Percentiles rank a stretch among this genome's conserved stretches.
Evolutionary conservation across 2,329 filamentous ascomycete genomes (phyloP).

Genomic region (Alternaria triticimaculans): DNA sequence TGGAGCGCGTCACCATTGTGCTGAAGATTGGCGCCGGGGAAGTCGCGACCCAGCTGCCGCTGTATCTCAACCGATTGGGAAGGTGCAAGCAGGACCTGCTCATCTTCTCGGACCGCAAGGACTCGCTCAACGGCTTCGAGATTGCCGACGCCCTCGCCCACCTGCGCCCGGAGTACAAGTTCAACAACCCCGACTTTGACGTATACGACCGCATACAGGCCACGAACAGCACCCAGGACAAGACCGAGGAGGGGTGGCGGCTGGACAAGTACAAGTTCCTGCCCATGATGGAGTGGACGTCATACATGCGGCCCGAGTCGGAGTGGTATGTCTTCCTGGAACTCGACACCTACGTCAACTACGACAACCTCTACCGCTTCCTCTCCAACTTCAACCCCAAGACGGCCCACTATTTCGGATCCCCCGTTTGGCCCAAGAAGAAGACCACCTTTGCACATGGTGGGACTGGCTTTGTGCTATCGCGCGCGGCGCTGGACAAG

Average conservation of each 20-base stretch:
- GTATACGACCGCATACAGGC: constrained; percentile 58
- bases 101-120: constrained; percentile 66
- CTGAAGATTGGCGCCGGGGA: constrained; percentile 66
- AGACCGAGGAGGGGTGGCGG: constrained; percentile 60
- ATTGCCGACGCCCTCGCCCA: constrained; percentile 57
- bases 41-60: constrained; percentile 62
- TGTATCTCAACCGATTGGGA: constrained; percentile 62
- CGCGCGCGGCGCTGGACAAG: constrained; percentile 58
- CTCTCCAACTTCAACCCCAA: constrained; percentile 46
- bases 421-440: constrained; percentile 45
- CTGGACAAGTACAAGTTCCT: constrained; percentile 67
- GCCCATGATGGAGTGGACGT: constrained; percentile 61
- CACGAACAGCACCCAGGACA: constrained; percentile 43
- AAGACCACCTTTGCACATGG: constrained; percentile 52
- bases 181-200: constrained; percentile 58
- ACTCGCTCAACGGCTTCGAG: constrained; percentile 58
- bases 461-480: constrained; percentile 53
- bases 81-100: constrained; percentile 62
- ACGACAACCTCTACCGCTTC: constrained; percentile 51
- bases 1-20: constrained; percentile 60
- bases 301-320: constrained; percentile 41
- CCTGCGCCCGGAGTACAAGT: constrained; percentile 49
- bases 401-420: constrained; percentile 50
- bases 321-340: constrained; percentile 49
- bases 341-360: constrained; percentile 48